These are phyloP conservation scores for Polysphondylium violaceum DNA, from an alignment of 78 protist species.

Conservation along the genomic window DNA sequence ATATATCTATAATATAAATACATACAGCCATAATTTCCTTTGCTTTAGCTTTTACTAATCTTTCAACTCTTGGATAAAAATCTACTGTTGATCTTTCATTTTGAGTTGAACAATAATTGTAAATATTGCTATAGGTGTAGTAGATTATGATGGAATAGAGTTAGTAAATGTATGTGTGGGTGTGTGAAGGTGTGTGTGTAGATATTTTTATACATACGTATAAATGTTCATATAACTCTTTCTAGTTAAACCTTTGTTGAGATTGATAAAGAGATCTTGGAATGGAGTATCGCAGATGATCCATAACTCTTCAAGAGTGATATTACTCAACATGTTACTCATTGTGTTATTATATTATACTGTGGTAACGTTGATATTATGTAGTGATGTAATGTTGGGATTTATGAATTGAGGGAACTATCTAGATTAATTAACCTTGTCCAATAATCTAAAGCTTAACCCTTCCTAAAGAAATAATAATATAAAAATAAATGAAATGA, in stretches of 20 bases:
- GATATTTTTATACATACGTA: slow-evolving; percentile 33
- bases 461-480: slow-evolving; percentile 7
- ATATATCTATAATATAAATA: neutral
- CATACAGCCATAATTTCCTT: slow-evolving; percentile 47
- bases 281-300: slow-evolving; percentile 31
- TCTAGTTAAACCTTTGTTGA: slow-evolving; percentile 27
- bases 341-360: neutral
- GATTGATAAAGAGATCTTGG: slow-evolving; percentile 44
- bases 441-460: too few relatives aligned
- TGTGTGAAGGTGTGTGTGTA: neutral
- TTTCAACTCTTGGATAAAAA: slow-evolving; percentile 57
- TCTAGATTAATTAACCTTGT: too few relatives aligned
- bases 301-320: slow-evolving; percentile 43
- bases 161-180: neutral
- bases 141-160: neutral
- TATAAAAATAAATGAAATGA: slow-evolving; percentile 4
- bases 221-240: slow-evolving; percentile 38
- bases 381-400: too few relatives aligned
- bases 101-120: slow-evolving; percentile 76
- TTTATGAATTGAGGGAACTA: too few relatives aligned
- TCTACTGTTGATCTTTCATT: slow-evolving; percentile 48
- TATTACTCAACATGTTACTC: neutral
- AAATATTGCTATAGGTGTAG: slow-evolving; percentile 2
- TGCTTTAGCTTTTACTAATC: slow-evolving; percentile 32
- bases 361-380: neutral